Base-by-base conservation (phyloP, 148 eudicot species). In the Silene uniflora region DNA sequence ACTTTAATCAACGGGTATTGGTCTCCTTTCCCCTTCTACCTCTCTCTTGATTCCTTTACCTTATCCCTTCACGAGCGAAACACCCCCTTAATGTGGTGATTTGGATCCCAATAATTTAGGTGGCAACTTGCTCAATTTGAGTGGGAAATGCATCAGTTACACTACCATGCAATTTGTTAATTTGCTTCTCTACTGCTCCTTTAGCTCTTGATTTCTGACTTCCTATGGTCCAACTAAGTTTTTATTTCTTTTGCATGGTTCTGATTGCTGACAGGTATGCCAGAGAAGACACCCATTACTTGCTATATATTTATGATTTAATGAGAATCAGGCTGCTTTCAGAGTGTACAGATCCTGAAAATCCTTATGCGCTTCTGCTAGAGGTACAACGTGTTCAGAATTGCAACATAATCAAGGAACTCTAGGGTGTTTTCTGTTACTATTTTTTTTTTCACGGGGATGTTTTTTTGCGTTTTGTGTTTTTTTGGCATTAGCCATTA, bases 251-350 rank as follows among this genome's bases (percentile, higher is more conserved):
- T 18, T 46, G 58, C 0, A 12, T 24, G 3, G 61, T 44, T 21
- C 27, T 52, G 5, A n/a, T 59, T 19, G 58, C 62, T 76, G 47
- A 73, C 86, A 93, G 96, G 82, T 95, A 95, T 85, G 98, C 98
- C 69, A 89, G 97, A 84, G 98, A 95, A 77, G 98, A 95, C 76
- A 95, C 98, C 54, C 98, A 95, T 79, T 92, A 92, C 84, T 84
- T 95, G 80, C 76, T 95, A 76, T 87, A 90, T 76, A 92, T 95
- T 8, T 90, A 88, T 86, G 97, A 95, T 89, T 62, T 90, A 11
- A 77, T 92, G 93, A 88, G 88, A 79, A 81, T 71, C 44, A 87
- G 76, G 84, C 83, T 95, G 82, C 83, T 88, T 27, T 88, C 86
- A 12, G 79, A 85, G 67, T 73, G 86, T 59, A 61, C 85, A 16